These are phyloP conservation scores for Dryadomyces quercivorus DNA, from an alignment of 2,329 filamentous ascomycete species.

Conservation along the genomic window DNA sequence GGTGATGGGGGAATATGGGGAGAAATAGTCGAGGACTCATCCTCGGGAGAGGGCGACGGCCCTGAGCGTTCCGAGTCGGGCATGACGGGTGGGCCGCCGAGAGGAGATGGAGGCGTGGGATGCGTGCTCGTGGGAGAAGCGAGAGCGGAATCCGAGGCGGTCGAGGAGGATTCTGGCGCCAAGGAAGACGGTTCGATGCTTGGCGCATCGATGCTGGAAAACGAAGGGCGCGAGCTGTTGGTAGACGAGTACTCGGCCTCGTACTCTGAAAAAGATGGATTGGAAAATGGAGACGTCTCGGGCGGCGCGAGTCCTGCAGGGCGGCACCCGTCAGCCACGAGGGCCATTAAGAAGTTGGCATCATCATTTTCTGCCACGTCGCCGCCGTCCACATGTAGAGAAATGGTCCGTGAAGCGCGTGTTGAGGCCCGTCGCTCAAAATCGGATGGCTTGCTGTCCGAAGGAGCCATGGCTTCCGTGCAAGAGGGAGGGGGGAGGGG, in stretches of 20 bases:
- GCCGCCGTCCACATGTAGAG: slow-evolving; percentile 2
- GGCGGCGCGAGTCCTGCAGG: too few relatives aligned
- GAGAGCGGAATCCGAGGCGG: background rate
- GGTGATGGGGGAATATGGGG: too few relatives aligned
- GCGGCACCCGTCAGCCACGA: slow-evolving; percentile 12
- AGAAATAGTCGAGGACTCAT: too few relatives aligned
- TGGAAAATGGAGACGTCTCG: background rate
- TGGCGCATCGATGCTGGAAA: slow-evolving; percentile 1
- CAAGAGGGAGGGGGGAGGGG: background rate
- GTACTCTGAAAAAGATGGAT: too few relatives aligned
- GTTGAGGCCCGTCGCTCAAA: slow-evolving; percentile 12
- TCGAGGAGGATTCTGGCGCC: background rate
- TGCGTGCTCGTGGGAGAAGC: background rate
- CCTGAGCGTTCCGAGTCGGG: background rate
- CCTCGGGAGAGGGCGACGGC: too few relatives aligned
- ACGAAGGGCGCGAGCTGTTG: background rate
- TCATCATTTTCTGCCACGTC: slow-evolving; percentile 5
- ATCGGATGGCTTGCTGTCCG: slow-evolving; percentile 10
- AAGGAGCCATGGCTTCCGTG: slow-evolving; percentile 11
- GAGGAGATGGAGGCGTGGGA: background rate
- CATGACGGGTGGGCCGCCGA: background rate
- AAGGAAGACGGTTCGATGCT: background rate
- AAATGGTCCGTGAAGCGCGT: slow-evolving; percentile 6
- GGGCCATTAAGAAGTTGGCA: background rate
- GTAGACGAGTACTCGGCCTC: background rate